A percentile compares a stretch with the other conserved stretches of the same genome.
Evolutionary conservation across 805 yeast species (phyloP).

Genomic region (Barnettozyma californica): DNA sequence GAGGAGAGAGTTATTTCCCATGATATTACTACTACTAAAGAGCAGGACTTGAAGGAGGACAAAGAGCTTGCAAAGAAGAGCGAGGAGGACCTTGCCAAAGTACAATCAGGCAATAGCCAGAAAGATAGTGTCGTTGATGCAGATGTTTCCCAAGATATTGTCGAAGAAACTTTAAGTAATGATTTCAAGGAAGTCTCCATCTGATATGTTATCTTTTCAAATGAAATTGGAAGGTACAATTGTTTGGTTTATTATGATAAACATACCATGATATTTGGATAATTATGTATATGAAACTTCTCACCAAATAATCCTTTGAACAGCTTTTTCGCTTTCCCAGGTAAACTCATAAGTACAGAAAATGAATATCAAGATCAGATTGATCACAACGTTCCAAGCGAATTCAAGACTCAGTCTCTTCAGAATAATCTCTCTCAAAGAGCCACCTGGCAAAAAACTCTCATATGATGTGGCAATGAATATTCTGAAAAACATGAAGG

Average conservation of each 20-base stretch:
- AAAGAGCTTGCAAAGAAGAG: background rate
- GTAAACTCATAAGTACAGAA: constrained; percentile 58
- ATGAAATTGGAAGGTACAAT: background rate
- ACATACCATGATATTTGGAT: background rate
- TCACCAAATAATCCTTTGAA: constrained; percentile 89
- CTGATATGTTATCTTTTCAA: background rate
- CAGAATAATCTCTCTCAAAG: constrained; percentile 18
- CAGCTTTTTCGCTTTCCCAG: constrained; percentile 58
- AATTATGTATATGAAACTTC: background rate
- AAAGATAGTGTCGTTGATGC: constrained; percentile 1
- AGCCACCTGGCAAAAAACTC: constrained; percentile 21
- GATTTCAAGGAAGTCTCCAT: constrained; percentile 23
- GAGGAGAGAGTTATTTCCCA: constrained; percentile 20
- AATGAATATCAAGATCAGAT: constrained; percentile 45
- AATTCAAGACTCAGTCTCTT: constrained; percentile 48
- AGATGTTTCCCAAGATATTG: constrained; percentile 9
- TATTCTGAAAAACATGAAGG: constrained; percentile 70
- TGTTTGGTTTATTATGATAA: background rate
- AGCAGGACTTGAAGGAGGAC: constrained; percentile 5
- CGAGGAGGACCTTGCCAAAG: background rate
- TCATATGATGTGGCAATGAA: constrained; percentile 39
- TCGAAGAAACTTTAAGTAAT: constrained; percentile 8
- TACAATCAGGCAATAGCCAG: background rate
- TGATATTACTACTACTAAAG: constrained; percentile 13
- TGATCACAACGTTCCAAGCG: constrained; percentile 54